A percentile compares a stretch with the other conserved stretches of the same genome.
phyloP scores from a whole-genome alignment of 2,329 filamentous ascomycete species.

The Scedosporium apiospermum region DNA sequence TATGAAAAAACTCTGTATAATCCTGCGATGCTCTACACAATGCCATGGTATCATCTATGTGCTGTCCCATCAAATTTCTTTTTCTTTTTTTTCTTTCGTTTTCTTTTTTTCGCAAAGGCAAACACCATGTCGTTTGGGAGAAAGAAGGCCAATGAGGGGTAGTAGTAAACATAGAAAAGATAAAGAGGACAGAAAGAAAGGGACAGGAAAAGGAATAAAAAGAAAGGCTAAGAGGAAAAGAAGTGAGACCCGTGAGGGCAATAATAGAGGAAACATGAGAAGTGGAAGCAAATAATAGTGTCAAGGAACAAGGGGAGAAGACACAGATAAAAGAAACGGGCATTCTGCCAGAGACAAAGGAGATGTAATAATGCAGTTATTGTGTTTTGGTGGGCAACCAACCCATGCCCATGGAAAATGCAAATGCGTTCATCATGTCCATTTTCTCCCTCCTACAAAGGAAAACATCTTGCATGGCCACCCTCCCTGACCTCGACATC shows the following conservation, averaged over 20 bases:
- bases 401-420: neutral
- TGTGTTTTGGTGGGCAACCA: slow-evolving; percentile 14
- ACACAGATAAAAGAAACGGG: neutral
- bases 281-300: neutral
- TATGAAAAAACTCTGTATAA: neutral
- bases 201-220: neutral
- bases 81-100: slow-evolving; percentile 5
- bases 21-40: slow-evolving; percentile 3
- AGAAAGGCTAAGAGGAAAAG: slow-evolving; percentile 5
- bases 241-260: slow-evolving; percentile 7
- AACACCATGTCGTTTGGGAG: slow-evolving; percentile 4
- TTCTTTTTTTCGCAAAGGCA: slow-evolving; percentile 4
- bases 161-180: slow-evolving; percentile 11
- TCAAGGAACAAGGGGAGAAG: neutral
- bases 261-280: slow-evolving; percentile 9
- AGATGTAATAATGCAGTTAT: slow-evolving; percentile 11
- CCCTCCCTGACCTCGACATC: neutral
- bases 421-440: neutral
- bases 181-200: slow-evolving; percentile 10
- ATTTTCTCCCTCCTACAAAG: neutral
- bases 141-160: slow-evolving; percentile 13
- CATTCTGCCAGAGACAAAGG: neutral
- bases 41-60: slow-evolving; percentile 7
- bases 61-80: neutral
- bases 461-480: slow-evolving; percentile 7